Conservation (phyloP, 179 eudicot species). For the Spinacia oleracea region DNA sequence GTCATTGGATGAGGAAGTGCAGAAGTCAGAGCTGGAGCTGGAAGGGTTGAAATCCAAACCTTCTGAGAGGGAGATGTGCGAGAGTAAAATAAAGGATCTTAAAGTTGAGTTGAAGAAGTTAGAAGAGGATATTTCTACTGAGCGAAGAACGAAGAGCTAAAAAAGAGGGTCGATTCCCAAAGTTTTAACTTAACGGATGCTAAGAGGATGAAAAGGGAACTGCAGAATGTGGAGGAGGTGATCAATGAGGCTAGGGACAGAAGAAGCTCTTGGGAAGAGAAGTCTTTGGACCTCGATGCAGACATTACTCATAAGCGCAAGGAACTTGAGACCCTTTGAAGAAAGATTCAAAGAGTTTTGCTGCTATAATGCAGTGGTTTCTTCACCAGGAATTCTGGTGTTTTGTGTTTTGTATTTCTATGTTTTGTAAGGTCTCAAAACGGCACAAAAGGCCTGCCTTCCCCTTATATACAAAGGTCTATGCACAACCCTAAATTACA, state of each 20-base stretch:
- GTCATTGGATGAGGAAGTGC: slow-evolving; percentile 36
- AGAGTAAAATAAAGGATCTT: slow-evolving; percentile 49
- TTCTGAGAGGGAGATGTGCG: slow-evolving; percentile 50
- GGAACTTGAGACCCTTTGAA: slow-evolving; percentile 72
- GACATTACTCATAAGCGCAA: slow-evolving; percentile 54
- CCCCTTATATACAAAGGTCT: too few relatives aligned
- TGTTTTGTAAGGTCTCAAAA: too few relatives aligned
- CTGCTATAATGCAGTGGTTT: too few relatives aligned
- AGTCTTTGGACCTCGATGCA: slow-evolving; percentile 73
- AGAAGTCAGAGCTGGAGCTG: slow-evolving; percentile 49
- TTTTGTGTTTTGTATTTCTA: too few relatives aligned
- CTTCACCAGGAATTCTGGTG: too few relatives aligned
- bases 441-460: too few relatives aligned
- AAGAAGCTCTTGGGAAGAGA: slow-evolving; percentile 81
- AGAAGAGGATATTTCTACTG: slow-evolving; percentile 40
- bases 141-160: slow-evolving; percentile 81
- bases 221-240: slow-evolving; percentile 76
- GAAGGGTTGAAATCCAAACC: slow-evolving; percentile 52
- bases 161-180: slow-evolving; percentile 65
- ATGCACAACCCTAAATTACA: too few relatives aligned
- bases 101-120: slow-evolving; percentile 68
- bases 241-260: slow-evolving; percentile 65
- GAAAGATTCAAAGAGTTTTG: too few relatives aligned
- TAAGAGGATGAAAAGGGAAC: slow-evolving; percentile 89
- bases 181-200: slow-evolving; percentile 79